These are phyloP conservation scores for Coniophora puteana DNA, from an alignment of 1,284 basidiomycete genomes.

Conservation along the genomic window DNA sequence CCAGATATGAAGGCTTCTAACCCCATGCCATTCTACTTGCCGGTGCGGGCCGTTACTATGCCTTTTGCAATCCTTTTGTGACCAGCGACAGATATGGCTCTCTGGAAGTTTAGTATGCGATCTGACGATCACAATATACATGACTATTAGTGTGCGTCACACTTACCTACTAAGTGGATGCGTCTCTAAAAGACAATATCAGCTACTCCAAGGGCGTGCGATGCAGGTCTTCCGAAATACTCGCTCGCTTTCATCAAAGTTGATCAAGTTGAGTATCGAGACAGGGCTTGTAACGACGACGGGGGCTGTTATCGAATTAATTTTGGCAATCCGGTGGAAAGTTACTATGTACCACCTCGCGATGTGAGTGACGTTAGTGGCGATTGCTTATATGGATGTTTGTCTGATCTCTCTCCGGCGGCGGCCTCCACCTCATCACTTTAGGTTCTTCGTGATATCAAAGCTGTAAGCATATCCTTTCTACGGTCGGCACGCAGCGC, in stretches of 20 bases:
- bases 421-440: neutral
- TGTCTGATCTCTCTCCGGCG: neutral
- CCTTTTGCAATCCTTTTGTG: neutral
- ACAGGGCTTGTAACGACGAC: constrained; percentile 21
- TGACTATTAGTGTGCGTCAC: constrained; percentile 14
- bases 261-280: constrained; percentile 22
- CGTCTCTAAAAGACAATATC: neutral
- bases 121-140: constrained; percentile 16
- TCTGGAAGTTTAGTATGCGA: constrained; percentile 18
- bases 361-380: constrained; percentile 18
- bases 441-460: constrained; percentile 20
- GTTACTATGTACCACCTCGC: constrained; percentile 12
- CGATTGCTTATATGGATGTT: too few relatives aligned
- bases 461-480: constrained; percentile 18
- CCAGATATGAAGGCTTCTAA: constrained; percentile 3
- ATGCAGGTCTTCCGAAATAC: constrained; percentile 5
- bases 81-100: constrained; percentile 18
- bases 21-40: constrained; percentile 11
- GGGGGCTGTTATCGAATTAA: constrained; percentile 17
- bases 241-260: constrained; percentile 7
- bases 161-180: neutral
- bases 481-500: too few relatives aligned
- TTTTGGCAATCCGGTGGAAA: constrained; percentile 8
- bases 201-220: constrained; percentile 16
- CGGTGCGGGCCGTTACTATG: neutral